Evolutionary conservation across 2,329 filamentous ascomycete genomes (phyloP), one percentile per base, ranked within the genome.

Genomic region (Claviceps purpurea): DNA sequence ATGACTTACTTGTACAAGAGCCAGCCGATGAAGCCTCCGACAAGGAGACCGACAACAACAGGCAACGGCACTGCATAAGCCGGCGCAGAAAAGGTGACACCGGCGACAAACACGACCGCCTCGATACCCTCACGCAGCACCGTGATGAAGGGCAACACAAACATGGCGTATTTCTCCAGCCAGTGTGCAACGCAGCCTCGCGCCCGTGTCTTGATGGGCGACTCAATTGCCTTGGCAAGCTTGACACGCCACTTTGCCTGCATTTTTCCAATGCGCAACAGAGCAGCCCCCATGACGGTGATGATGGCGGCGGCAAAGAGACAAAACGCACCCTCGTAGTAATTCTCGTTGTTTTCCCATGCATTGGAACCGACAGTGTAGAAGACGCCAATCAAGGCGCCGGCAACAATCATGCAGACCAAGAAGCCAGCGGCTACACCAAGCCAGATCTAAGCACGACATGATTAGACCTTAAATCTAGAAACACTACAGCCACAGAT

Each of bases 191-290:
- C 49, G 61, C 71, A 70, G 24, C 62, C 63, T 3, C 63, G 64
- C 16, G 69, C 69, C 14, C 77, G 71, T 16, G 75, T 71, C 42
- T 64, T 65, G 54, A 73, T 56, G 11, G 74, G 71, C 1, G 62
- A 64, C 58, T 86, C 80, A 34, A 93, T 68, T 2, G 85, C 80
- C 60, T 78, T 79, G 18, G 83, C 79, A 24, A 95, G 79, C 77
- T 93, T 93, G 60, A 84, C 71, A n/a, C 82, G 79, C 89, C 89
- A 95, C 68, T 93, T 93, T 56, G 85, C 82, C 65, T 89, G 86
- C 66, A 93, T 78, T 68, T 91, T 93, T 55, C 82, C 85, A 52
- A 95, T 77, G 26, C 89, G 83, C 7, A 95, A 78, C 34, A 95
- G 78, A 4, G 86, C 87, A 37, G 82, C 84, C 30, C 89, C 89